Base-by-base conservation (phyloP, 2,329 filamentous ascomycete genomes). In the Cercospora zeina region DNA sequence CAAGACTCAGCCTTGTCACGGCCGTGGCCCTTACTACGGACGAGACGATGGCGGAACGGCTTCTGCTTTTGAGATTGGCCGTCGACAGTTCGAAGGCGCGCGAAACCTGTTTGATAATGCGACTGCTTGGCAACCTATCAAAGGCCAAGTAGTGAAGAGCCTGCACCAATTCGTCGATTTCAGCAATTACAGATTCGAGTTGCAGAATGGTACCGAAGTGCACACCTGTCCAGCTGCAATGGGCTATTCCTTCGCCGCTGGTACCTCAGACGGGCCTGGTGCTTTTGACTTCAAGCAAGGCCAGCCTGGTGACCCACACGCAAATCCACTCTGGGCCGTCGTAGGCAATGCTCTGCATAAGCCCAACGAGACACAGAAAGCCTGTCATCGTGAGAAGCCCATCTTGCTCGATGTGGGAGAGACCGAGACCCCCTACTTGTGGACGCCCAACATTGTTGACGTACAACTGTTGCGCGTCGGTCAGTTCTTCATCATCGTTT, bases 221-320 rank as follows among this genome's bases (percentile, higher is more conserved):
- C 81, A 78, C 54, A 96, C 93, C 0, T 97, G 93, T 69, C 88
- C 92, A 3, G 93, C 93, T 0, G 91, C 92, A 0, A 79, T 97
- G 63, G 93, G 93, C 5, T 96, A 95, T 73, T 93, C 90, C 0
- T 97, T 97, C 73, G 93, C 93, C 0, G 93, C 90, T 0, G 93
- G 93, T 10, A 97, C 93, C 0, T 90, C 91, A 0, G 93, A 97
- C 74, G 91, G 93, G 5, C 93, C 93, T 0, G 93, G 93, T 0
- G 87, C 87, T 0, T 96, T 96, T 71, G 93, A 97, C 76, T 97
- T 97, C 74, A 95, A 90, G 1, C 93, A 97, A 73, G 93, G 92
- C 67, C 85, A 90, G 67, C 87, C 88, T 0, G 87, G 87, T 33
- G 81, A 85, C n/a, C 88, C 91, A 0, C 83, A 87, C 42, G 84